Evolutionary conservation across 2,329 filamentous ascomycete genomes (phyloP), one percentile per base, ranked within the genome.

Genomic region (Lecanicillium sp.): DNA sequence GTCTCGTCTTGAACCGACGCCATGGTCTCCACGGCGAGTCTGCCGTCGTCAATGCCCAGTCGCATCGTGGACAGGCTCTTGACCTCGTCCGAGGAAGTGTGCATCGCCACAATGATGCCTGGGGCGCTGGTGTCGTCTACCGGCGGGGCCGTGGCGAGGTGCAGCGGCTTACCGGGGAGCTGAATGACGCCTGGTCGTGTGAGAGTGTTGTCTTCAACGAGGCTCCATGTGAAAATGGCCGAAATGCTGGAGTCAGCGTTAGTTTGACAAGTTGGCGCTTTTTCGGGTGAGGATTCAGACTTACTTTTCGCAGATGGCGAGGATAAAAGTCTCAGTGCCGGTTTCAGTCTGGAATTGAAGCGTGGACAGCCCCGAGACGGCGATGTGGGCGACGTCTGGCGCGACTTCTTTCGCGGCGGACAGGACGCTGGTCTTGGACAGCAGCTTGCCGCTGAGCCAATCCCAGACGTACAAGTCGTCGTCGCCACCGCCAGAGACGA

Each of bases 401-500:
- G 47, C 31, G 17, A 68, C 55, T 17, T 62, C 51, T 39, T 58
- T 57, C 1, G 68, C 66, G 6, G 64, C 56, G 2, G 52, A 52
- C 5, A 74, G 59, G 14, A 87, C 47, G 42, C 74, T 69, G 3
- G 72, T 58, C 49, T 68, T 77, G 17, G 71, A 67, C 1, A 80
- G 53, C 18, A 84, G 54, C 14, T 56, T 60, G 13, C 72, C 73
- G 0, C 60, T 62, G 30, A 65, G 62, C 90, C 90, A 98, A 46
- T 89, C 71, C 89, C 89, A 98, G 0, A 89, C 66, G 44, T 83
- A 77, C 9, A 98, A 54, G 46, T 81, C 74, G 42, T 81, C 69
- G 51, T 97, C 90, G 4, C 90, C 92, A 35, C 90, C 90, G 9
- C 87, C 92, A 5, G 88, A 94, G 22, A 97, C 64, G 20, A 98